These are phyloP conservation scores for Luzula sylvatica DNA, from an alignment of 176 grass and related monocot genomes.

Conservation along the genomic window DNA sequence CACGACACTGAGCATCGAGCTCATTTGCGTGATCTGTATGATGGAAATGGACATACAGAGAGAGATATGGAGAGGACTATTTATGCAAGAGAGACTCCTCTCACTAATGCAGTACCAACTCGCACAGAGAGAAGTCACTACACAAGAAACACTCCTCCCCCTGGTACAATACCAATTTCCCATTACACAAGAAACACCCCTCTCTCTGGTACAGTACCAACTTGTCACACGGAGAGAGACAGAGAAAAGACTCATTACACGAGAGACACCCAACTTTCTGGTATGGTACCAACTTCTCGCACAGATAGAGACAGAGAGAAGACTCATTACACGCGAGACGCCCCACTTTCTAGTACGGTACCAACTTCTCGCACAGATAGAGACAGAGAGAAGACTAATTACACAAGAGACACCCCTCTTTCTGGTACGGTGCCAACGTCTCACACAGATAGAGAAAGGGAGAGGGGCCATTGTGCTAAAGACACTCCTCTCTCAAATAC, in stretches of 20 bases:
- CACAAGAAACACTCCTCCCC: too few species aligned
- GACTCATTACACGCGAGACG: background rate
- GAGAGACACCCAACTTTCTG: too few species aligned
- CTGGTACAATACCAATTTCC: too few species aligned
- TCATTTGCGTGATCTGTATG: background rate
- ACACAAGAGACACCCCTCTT: constrained; percentile 14
- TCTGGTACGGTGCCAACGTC: too few species aligned
- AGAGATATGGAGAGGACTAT: constrained; percentile 10
- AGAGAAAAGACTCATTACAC: constrained; percentile 15
- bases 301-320: constrained; percentile 20
- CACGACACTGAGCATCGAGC: background rate
- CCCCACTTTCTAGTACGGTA: too few species aligned
- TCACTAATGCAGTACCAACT: constrained; percentile 6
- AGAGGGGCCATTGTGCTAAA: constrained; percentile 4
- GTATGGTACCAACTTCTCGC: too few species aligned
- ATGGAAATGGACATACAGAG: background rate
- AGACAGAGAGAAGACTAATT: constrained; percentile 16
- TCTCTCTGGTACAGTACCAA: too few species aligned
- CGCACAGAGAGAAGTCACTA: too few species aligned
- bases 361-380: background rate
- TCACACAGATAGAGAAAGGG: constrained; percentile 22
- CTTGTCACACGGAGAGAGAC: constrained; percentile 15
- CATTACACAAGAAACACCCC: too few species aligned
- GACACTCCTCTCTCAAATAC: too few species aligned
- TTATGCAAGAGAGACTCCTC: constrained; percentile 25